phyloP scores from a whole-genome alignment of 75 land plant genomes.

The Cunninghamia lanceolata region DNA sequence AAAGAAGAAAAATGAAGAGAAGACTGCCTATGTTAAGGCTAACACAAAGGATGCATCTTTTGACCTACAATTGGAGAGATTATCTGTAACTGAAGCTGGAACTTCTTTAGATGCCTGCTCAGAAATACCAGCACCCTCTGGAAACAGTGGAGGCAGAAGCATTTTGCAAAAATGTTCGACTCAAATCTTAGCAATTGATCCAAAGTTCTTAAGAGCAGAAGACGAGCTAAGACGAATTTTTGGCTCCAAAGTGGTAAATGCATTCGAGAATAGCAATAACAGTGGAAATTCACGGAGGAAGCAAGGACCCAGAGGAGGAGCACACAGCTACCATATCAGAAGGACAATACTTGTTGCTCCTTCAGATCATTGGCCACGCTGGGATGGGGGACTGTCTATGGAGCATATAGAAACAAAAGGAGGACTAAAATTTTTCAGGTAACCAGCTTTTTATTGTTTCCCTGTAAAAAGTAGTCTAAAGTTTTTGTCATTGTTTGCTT shows the following conservation, averaged over 20 bases:
- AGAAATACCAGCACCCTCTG: conserved; percentile 2
- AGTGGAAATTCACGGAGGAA: conserved; percentile 45
- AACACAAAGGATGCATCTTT: conserved; percentile 31
- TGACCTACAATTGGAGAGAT: conserved; percentile 7
- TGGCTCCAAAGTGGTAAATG: conserved; percentile 93
- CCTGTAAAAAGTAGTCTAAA: not conserved
- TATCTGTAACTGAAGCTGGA: conserved; percentile 12
- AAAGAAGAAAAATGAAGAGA: conserved; percentile 29
- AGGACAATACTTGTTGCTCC: conserved; percentile 71
- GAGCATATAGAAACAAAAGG: conserved; percentile 76
- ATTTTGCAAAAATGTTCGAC: not conserved
- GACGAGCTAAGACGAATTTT: conserved; percentile 91
- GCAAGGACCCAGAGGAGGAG: conserved; percentile 52
- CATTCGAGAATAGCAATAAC: conserved; percentile 51
- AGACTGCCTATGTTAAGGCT: conserved; percentile 12
- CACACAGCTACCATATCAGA: conserved; percentile 32
- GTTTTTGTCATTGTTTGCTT: not conserved
- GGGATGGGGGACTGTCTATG: conserved; percentile 92
- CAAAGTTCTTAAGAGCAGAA: conserved; percentile 76
- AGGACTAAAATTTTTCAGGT: conserved; percentile 83
- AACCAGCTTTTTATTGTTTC: not conserved
- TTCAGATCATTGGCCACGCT: conserved; percentile 79
- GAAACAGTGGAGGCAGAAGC: not conserved
- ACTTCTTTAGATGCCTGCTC: conserved; percentile 11
- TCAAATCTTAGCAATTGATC: conserved; percentile 63